Conservation (phyloP, 139 green algal genomes). For the Astrephomene gubernaculifera region DNA sequence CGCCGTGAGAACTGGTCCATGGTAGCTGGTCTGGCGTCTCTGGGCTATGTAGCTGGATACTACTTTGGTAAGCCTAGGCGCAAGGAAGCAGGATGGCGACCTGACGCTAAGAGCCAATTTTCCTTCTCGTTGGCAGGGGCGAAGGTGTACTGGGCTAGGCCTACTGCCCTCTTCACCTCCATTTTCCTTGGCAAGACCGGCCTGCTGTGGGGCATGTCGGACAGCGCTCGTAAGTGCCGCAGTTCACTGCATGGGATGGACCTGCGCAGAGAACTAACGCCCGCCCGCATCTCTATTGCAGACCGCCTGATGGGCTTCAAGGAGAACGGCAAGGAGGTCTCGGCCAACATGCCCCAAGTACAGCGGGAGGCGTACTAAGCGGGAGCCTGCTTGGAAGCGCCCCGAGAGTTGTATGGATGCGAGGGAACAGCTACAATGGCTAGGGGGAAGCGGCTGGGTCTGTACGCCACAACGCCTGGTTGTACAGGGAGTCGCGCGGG, state of each 20-base stretch:
- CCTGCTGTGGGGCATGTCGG: constrained; percentile 44
- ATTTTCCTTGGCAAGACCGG: constrained; percentile 50
- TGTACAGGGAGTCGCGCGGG: too few species aligned
- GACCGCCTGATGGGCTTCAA: constrained; percentile 65
- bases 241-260: neutral
- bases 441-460: too few species aligned
- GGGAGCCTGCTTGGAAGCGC: too few species aligned
- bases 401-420: too few species aligned
- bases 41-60: constrained; percentile 51
- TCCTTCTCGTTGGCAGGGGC: constrained; percentile 26
- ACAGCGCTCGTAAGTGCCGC: constrained; percentile 50
- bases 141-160: constrained; percentile 55
- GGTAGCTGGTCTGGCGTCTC: constrained; percentile 41
- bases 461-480: too few species aligned
- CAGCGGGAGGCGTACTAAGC: constrained; percentile 51
- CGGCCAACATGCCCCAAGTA: constrained; percentile 45
- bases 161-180: constrained; percentile 43
- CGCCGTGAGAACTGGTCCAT: constrained; percentile 42
- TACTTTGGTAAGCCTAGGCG: constrained; percentile 29
- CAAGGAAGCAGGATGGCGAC: neutral
- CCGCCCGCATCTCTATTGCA: neutral
- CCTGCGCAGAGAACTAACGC: neutral
- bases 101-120: neutral
- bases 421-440: too few species aligned
- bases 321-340: constrained; percentile 55